Evolutionary conservation across 2,329 filamentous ascomycete species (phyloP).

Genomic region (Biscogniauxia mediterranea): DNA sequence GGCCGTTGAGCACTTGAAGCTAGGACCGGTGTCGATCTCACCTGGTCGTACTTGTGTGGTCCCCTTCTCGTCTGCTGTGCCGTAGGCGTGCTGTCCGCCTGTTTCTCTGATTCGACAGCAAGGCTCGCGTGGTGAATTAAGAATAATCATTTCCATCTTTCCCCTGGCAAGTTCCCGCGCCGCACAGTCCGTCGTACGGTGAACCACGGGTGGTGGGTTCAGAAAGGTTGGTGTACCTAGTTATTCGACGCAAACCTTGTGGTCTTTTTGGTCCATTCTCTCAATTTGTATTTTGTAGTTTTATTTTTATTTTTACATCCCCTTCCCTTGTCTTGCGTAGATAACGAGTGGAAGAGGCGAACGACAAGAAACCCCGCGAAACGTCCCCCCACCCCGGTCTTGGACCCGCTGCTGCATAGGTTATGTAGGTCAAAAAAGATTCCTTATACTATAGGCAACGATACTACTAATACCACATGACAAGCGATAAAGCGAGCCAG

Average conservation of each 20-base stretch:
- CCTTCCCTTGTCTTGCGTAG: background rate
- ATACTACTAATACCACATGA: background rate
- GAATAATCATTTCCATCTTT: slow-evolving; percentile 12
- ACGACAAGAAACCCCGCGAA: background rate
- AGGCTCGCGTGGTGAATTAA: slow-evolving; percentile 8
- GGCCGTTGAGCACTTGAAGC: background rate
- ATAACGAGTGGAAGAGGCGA: slow-evolving; percentile 2
- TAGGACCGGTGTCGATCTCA: slow-evolving; percentile 23
- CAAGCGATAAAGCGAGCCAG: slow-evolving; percentile 4
- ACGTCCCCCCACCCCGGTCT: too few species aligned
- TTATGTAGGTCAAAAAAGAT: background rate
- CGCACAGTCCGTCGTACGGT: background rate
- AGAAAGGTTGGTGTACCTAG: background rate
- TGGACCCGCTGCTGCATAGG: too few species aligned
- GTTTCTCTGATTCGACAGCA: slow-evolving; percentile 12
- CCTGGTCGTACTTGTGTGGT: slow-evolving; percentile 17
- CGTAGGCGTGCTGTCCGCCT: slow-evolving; percentile 13
- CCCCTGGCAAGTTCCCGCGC: background rate
- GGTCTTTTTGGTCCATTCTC: too few species aligned
- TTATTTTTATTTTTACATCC: too few species aligned
- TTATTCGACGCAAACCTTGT: background rate
- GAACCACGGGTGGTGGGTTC: background rate
- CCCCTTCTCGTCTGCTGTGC: slow-evolving; percentile 17
- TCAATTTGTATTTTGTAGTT: too few species aligned
- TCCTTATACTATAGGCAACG: background rate